Evolutionary conservation across 352 stramenopile genomes (phyloP).

Genomic region (Phytophthora brassicae): DNA sequence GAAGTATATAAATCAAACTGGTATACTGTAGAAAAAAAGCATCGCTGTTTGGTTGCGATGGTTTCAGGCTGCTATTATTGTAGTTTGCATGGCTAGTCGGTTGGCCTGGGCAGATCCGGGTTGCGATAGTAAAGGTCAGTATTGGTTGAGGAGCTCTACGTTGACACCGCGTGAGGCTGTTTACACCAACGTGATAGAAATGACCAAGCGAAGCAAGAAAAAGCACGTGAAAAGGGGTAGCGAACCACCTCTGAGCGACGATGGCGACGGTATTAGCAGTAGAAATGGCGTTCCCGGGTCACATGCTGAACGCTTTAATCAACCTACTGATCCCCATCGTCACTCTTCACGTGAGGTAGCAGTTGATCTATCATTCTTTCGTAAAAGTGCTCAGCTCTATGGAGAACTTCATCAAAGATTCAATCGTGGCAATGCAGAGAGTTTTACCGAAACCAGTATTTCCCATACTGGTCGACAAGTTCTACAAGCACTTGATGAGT

Average conservation of each 20-base stretch:
- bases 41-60: neutral
- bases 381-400: conserved; percentile 35
- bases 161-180: conserved; percentile 4
- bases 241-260: neutral
- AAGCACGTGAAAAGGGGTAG: conserved; percentile 14
- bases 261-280: neutral
- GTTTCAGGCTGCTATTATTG: conserved; percentile 28
- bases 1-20: conserved; percentile 17
- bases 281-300: neutral
- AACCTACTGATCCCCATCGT: neutral
- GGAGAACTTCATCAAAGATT: conserved; percentile 43
- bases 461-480: conserved; percentile 32
- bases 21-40: neutral
- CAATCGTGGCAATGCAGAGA: conserved; percentile 12
- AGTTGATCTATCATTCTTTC: conserved; percentile 28
- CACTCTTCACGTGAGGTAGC: neutral
- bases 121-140: neutral
- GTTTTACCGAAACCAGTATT: conserved; percentile 41
- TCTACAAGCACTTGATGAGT: conserved; percentile 24
- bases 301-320: neutral
- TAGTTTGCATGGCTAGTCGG: conserved; percentile 4
- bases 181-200: conserved; percentile 5
- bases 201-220: conserved; percentile 31
- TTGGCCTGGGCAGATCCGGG: conserved; percentile 3
- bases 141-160: conserved; percentile 4